Evolutionary conservation across 768 basidiomycete species (phyloP).

Genomic region (Lactarius hengduanensis): DNA sequence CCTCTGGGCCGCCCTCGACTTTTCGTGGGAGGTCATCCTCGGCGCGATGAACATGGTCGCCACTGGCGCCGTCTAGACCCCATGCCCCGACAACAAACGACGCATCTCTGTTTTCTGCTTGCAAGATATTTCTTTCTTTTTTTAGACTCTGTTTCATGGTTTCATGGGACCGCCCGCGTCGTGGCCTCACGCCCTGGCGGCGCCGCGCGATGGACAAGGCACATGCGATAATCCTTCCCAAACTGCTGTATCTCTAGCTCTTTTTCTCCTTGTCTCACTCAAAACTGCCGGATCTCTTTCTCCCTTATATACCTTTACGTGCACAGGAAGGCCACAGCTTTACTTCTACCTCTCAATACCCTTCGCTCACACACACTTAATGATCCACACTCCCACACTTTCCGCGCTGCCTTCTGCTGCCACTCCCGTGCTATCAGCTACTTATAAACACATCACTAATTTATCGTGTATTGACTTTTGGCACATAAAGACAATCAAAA

Average conservation of each 20-base stretch:
- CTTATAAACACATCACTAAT: conserved; percentile 17
- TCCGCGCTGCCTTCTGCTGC: not conserved
- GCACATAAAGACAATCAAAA: conserved; percentile 18
- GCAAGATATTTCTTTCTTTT: not conserved
- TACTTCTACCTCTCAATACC: not conserved
- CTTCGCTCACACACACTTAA: conserved; percentile 1
- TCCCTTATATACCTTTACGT: not conserved
- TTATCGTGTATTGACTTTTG: conserved; percentile 25
- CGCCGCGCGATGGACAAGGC: conserved; percentile 24
- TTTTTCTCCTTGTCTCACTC: not conserved
- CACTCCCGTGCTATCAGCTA: not conserved
- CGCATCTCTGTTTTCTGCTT: not conserved
- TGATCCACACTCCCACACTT: not conserved
- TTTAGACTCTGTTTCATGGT: conserved; percentile 1
- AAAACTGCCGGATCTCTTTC: not conserved
- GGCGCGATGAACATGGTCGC: conserved; percentile 47
- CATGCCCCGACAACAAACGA: not conserved
- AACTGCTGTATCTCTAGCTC: conserved; percentile 27
- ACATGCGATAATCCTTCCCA: conserved; percentile 16
- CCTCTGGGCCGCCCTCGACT: conserved; percentile 66
- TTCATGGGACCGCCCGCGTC: conserved; percentile 19
- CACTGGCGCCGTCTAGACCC: conserved; percentile 17
- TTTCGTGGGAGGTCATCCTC: conserved; percentile 67
- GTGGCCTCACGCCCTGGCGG: conserved; percentile 19
- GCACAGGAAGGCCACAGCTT: not conserved